Percentiles rank a stretch among this genome's conserved stretches.
phyloP scores from a whole-genome alignment of 192 early-diverging fungal species.

The Globomyces pollinis-pini region DNA sequence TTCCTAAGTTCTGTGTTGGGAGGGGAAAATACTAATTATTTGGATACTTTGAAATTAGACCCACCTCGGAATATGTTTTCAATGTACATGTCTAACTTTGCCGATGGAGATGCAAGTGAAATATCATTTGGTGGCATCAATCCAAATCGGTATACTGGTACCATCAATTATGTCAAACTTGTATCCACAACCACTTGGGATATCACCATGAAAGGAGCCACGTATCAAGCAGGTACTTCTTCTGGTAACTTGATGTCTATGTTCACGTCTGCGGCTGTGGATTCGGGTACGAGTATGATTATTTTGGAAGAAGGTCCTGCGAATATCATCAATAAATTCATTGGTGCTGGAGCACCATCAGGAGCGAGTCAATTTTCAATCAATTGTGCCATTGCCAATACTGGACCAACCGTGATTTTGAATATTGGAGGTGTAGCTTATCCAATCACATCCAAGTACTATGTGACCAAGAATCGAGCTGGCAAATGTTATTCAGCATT shows the following conservation, averaged over 20 bases:
- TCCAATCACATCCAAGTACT: conserved; percentile 22
- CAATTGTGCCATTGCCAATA: conserved; percentile 13
- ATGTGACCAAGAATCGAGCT: conserved; percentile 17
- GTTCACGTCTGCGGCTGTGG: conserved; percentile 27
- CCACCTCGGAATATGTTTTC: conserved; percentile 25
- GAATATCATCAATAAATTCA: conserved; percentile 16
- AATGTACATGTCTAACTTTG: conserved; percentile 38
- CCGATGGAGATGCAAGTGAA: conserved; percentile 34
- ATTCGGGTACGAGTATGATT: conserved; percentile 27
- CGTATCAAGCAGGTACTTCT: no score
- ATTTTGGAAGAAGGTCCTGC: conserved; percentile 18
- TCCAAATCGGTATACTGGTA: conserved; percentile 30
- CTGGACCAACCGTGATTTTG: conserved; percentile 20
- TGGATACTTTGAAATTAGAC: conserved; percentile 20
- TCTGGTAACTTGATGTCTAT: no score
- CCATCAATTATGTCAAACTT: background rate
- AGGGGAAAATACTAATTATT: conserved; percentile 14
- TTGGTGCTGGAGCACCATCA: conserved; percentile 23
- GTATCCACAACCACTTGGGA: background rate
- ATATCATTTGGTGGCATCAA: conserved; percentile 48
- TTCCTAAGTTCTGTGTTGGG: background rate
- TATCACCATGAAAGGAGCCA: background rate
- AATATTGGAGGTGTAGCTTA: conserved; percentile 19
- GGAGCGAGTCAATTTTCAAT: conserved; percentile 16
- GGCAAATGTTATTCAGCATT: conserved; percentile 2